Evolutionary conservation across 139 green algal genomes (phyloP).

Genomic region (Limnomonas spitsbergensis): DNA sequence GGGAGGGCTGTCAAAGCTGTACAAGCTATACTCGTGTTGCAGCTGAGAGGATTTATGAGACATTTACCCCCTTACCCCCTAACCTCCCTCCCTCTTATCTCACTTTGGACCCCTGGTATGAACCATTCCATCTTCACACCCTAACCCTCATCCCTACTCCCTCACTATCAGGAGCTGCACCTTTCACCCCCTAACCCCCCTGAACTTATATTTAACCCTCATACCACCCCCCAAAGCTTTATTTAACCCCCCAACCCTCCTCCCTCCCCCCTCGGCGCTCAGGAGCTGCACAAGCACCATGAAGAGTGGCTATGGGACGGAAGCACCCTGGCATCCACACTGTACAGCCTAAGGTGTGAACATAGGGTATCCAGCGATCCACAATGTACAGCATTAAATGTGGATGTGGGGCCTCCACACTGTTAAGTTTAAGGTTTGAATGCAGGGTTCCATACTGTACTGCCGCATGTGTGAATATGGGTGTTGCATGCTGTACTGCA

Average conservation of each 20-base stretch:
- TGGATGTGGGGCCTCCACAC: neutral
- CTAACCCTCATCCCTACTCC: neutral
- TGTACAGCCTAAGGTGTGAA: too few species aligned
- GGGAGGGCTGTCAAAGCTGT: too few species aligned
- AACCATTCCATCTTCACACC: neutral
- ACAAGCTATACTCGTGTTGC: too few species aligned
- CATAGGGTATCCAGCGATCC: neutral
- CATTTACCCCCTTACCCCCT: too few species aligned
- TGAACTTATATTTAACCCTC: neutral
- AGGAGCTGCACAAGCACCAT: constrained; percentile 56
- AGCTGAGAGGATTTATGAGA: too few species aligned
- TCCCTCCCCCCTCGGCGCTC: neutral
- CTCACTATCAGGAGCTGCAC: neutral
- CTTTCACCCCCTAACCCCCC: neutral
- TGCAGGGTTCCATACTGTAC: neutral
- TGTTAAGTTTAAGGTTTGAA: neutral
- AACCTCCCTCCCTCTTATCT: too few species aligned
- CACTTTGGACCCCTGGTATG: too few species aligned
- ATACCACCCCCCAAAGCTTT: neutral
- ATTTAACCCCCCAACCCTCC: neutral
- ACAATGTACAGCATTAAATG: neutral
- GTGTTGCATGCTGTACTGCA: neutral
- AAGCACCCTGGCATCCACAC: constrained; percentile 1
- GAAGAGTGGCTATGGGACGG: constrained; percentile 81
- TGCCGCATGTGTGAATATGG: neutral